Conservation (phyloP, 768 basidiomycete species). For the Tulasnella sp. region DNA sequence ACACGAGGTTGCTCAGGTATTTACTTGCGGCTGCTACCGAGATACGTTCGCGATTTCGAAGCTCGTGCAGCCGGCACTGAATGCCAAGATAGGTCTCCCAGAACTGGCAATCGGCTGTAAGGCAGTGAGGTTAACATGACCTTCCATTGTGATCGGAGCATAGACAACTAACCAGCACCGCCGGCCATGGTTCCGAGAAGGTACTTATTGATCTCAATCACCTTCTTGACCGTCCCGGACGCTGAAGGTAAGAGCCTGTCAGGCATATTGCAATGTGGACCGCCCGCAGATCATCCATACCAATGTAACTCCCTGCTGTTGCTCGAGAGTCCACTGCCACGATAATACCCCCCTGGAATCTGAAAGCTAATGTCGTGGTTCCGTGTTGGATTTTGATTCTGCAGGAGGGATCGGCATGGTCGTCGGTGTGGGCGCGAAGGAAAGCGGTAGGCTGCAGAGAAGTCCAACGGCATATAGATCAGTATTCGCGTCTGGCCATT, state of each 20-base stretch:
- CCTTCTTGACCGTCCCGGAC: conserved; percentile 97
- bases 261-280: conserved; percentile 1
- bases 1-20: conserved; percentile 94
- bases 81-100: conserved; percentile 99
- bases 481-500: not conserved
- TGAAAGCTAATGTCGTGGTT: conserved; percentile 96
- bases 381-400: conserved; percentile 98
- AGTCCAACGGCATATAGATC: conserved; percentile 17
- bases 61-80: conserved; percentile 93
- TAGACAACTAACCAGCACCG: conserved; percentile 74
- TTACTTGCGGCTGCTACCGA: conserved; percentile 99
- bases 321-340: conserved; percentile 99
- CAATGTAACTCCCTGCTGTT: conserved; percentile 94
- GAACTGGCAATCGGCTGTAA: conserved; percentile 82
- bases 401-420: conserved; percentile 89
- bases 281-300: conserved; percentile 46
- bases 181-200: conserved; percentile 99
- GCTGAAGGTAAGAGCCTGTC: conserved; percentile 48
- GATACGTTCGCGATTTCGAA: conserved; percentile 93
- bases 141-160: conserved; percentile 8
- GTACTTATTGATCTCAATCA: conserved; percentile 99
- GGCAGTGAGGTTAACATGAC: conserved; percentile 21
- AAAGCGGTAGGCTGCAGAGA: conserved; percentile 76
- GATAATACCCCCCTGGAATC: conserved; percentile 94
- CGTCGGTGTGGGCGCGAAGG: conserved; percentile 89